A percentile compares a stretch with the other conserved stretches of the same genome.
These are phyloP conservation scores for Zygosaccharomyces pseudobailii DNA, from an alignment of 1,139 yeast genomes.

Conservation along the genomic window DNA sequence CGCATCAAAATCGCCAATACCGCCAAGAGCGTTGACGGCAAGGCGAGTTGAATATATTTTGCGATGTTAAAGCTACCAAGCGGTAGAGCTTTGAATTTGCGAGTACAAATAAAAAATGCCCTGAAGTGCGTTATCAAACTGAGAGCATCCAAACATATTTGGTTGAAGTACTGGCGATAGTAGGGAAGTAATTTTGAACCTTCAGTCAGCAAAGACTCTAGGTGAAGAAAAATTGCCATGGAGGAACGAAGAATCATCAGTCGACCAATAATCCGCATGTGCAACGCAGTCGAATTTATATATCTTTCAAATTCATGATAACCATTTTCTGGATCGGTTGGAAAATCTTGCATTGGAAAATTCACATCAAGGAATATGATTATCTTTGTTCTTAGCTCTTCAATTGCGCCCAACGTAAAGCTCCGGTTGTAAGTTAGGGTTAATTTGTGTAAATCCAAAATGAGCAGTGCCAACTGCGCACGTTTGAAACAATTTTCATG, in stretches of 20 bases:
- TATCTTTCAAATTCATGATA: not conserved
- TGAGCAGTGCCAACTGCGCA: conserved; percentile 23
- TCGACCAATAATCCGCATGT: conserved; percentile 21
- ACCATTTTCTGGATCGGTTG: conserved; percentile 3
- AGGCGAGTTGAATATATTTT: conserved; percentile 24
- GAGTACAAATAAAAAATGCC: conserved; percentile 21
- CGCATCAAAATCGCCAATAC: conserved; percentile 23
- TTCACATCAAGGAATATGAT: conserved; percentile 14
- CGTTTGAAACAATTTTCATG: conserved; percentile 25
- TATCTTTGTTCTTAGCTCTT: conserved; percentile 15
- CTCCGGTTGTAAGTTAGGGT: conserved; percentile 17
- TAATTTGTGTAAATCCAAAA: conserved; percentile 24
- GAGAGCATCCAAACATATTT: conserved; percentile 17
- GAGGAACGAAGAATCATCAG: conserved; percentile 25
- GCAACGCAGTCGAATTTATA: conserved; percentile 16
- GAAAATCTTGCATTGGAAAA: conserved; percentile 13
- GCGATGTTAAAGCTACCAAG: conserved; percentile 21
- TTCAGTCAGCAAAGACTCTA: conserved; percentile 18
- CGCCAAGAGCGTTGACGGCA: conserved; percentile 23
- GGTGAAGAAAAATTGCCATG: conserved; percentile 27
- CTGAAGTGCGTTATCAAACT: conserved; percentile 19
- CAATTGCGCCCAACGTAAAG: conserved; percentile 19
- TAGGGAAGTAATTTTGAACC: conserved; percentile 17
- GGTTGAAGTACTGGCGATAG: conserved; percentile 23
- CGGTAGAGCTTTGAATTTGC: conserved; percentile 13